Conservation (phyloP, 2,329 filamentous ascomycete genomes). For the Botryotinia convoluta region DNA sequence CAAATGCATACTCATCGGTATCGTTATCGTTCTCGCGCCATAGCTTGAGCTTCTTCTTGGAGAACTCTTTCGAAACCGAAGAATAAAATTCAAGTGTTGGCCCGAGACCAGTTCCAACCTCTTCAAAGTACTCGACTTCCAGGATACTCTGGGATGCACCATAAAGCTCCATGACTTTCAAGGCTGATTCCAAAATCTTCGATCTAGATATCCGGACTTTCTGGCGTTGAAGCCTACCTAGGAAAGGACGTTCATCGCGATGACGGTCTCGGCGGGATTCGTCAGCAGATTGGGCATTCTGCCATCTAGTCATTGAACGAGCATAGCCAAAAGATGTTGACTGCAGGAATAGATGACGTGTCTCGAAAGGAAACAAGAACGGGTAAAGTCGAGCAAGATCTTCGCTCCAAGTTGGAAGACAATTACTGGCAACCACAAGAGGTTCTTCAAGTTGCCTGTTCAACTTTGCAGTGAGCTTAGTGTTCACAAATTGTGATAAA, state of each 20-base stretch:
- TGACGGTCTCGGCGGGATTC: conserved; percentile 78
- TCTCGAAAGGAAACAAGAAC: conserved; percentile 98
- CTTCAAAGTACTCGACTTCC: conserved; percentile 98
- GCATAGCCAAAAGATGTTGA: conserved; percentile 98
- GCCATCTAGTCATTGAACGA: conserved; percentile 95
- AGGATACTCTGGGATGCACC: conserved; percentile 94
- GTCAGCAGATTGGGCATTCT: conserved; percentile 80
- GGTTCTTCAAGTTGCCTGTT: conserved; percentile 97
- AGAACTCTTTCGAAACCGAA: conserved; percentile 94
- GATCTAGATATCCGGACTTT: conserved; percentile 95
- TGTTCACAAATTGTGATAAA: conserved; percentile 93
- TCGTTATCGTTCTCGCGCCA: conserved; percentile 89
- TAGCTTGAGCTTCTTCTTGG: conserved; percentile 92
- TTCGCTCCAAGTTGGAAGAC: conserved; percentile 92
- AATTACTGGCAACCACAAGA: conserved; percentile 94
- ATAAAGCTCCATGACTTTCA: conserved; percentile 99
- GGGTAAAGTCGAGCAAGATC: conserved; percentile 91
- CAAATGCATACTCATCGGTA: conserved; percentile 78
- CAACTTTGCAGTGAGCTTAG: conserved; percentile 94
- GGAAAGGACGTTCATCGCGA: conserved; percentile 84
- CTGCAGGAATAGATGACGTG: conserved; percentile 91
- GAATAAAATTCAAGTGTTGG: conserved; percentile 98
- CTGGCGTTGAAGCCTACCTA: conserved; percentile 88
- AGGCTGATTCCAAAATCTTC: conserved; percentile 92
- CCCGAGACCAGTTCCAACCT: conserved; percentile 92